Evolutionary conservation across 495 filamentous ascomycete genomes (phyloP), one percentile per base, ranked within the genome.

Genomic region (Entonaema liquescens): DNA sequence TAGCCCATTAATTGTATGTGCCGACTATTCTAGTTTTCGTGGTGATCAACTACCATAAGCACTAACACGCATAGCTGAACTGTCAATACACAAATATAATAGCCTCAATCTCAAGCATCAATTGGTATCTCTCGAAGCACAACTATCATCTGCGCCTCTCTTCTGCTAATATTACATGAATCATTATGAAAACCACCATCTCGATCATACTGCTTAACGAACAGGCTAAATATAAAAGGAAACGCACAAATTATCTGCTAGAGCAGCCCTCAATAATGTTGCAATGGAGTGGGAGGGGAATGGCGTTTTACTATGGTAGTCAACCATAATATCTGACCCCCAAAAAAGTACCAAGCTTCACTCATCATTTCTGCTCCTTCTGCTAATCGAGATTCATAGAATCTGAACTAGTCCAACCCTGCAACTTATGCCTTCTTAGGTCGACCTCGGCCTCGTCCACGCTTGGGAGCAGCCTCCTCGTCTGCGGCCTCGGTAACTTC

Each of bases 81-180:
- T 9, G 28, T 38, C 55, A 64, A 59, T 29, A 23, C 21, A 40
- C 21, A 25, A 31, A 52, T 21, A 25, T 54, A 59, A 33, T 19
- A 56, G 36, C 38, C 57, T 61, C 44, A 28, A 61, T 65, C 52
- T 66, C 40, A 26, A 59, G 58, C 52, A 53, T 67, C 49, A 64
- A 60, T 63, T 72, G 69, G 63, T 72, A 72, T 72, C 69, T 72
- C 59, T 23, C 42, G n/a, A 52, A 60, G 47, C 59, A 62, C 23
- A 71, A 63, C 59, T 56, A 25, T 52, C 28, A 38, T 56, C 17
- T 29, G 47, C 21, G 52, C 3, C 15, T 42, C 58, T n/a, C 17
- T 47, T 57, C 26, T 63, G 33, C 29, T 50, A 53, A n/a, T 36
- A 49, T 56, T 65, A 65, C 56, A 59, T 21, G 38, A 6, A 5